Base-by-base conservation (phyloP, 1,284 basidiomycete genomes). In the Boletellus dicymbophilus region DNA sequence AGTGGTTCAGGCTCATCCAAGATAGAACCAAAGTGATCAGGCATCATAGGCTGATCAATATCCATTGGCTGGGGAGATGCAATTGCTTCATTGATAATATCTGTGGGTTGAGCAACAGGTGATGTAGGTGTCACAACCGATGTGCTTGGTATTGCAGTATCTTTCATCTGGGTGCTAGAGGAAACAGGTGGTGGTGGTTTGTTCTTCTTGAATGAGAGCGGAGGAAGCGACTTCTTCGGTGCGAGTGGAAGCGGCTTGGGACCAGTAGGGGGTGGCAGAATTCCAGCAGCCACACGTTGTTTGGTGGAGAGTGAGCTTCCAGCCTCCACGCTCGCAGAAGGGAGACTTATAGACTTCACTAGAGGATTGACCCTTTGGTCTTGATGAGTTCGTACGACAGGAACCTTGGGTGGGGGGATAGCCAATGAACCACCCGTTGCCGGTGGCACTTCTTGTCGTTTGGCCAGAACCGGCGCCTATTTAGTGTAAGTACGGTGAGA, bases 181-280 rank as follows among this genome's bases (percentile, higher is more conserved):
- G 41, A 31, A 46, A 53, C 21, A 20, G 39, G 18, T 16, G 55
- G 46, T 46, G 39, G 18, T 16, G 55, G 46, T 46, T 59, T 68
- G 26, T 57, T 71, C 57, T 77, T 81, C 62, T 74, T 80, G 57
- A 81, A 77, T 33, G 63, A 73, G 15, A 78, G 65, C n/a, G 53
- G 33, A 31, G 55, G 42, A 16, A 69, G 46, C n/a, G 62, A 48
- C 37, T 51, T 64, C 49, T 64, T 70, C 16, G 59, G 52, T 33
- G 23, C 18, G 4, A 56, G 57, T 22, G 71, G 52, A 37, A 63
- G 58, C 4, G 66, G 52, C 22, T 66, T 57, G 1, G 68, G 60
- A 47, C 67, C 54, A 15, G 63, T 57, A 26, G 65, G 51, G 20
- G 62, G 61, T 13, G 66, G 67, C 9, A 56, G 62, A 47, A 75